Conservation (phyloP, 1,284 basidiomycete species). For the Fomitopsis palustris region DNA sequence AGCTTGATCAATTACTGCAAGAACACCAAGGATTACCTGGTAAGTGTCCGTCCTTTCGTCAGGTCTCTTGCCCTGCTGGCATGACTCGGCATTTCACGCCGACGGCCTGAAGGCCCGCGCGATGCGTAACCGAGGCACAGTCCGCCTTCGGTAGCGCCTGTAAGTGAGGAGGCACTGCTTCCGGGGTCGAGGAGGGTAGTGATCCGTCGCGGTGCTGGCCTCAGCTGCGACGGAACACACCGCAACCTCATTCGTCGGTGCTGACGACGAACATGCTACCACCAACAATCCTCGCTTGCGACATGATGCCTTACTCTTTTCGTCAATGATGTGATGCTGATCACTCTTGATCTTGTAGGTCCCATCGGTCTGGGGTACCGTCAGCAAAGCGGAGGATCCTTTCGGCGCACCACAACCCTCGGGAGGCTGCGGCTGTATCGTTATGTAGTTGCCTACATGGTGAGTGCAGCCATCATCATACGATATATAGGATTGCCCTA, state of each 20-base stretch:
- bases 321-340: background rate
- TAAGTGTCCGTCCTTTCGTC: conserved; percentile 29
- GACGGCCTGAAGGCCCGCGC: background rate
- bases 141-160: background rate
- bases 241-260: background rate
- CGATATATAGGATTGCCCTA: background rate
- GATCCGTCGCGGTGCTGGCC: background rate
- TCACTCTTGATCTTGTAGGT: conserved; percentile 43
- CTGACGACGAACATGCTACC: background rate
- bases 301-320: background rate
- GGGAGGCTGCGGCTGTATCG: conserved; percentile 32
- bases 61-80: background rate
- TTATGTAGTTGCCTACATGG: conserved; percentile 15
- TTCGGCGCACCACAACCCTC: conserved; percentile 67
- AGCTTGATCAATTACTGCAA: conserved; percentile 79
- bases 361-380: conserved; percentile 89
- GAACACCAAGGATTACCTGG: conserved; percentile 70
- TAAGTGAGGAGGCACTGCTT: background rate
- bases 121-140: background rate
- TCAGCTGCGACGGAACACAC: background rate
- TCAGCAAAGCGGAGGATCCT: conserved; percentile 84
- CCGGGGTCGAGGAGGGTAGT: background rate
- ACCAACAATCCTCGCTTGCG: background rate
- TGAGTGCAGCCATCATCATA: background rate
- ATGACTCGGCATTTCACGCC: background rate